Base-by-base conservation (phyloP, 495 filamentous ascomycete species). In the Rusavskia elegans region DNA sequence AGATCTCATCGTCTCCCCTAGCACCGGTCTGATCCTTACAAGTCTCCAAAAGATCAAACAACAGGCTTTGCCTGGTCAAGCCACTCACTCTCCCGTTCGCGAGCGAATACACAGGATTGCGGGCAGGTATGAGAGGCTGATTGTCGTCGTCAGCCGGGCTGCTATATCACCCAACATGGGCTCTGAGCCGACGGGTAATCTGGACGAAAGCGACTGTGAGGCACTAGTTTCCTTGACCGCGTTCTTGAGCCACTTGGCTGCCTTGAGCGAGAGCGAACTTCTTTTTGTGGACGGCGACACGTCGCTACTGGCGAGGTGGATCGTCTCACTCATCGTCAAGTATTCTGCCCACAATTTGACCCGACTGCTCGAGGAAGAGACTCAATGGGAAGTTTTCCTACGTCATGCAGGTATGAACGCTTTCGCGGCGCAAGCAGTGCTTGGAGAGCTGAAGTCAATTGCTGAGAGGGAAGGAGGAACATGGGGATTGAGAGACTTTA, bases 41-140 rank as follows among this genome's bases (percentile, higher is more conserved):
- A 85, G 80, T 1, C 68, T 88, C 6, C 79, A 89, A 55, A 78
- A 80, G 55, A 77, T 85, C 48, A 85, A 83, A 32, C 88, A 95
- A 59, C 73, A 73, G 45, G 64, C 71, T 29, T 68, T 87, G 0
- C 85, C 87, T 0, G 85, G 83, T 1, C 71, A 79, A 46, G 64
- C 50, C 27, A 53, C 59, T 21, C 66, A 67, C 37, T 69, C 68
- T 2, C 68, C 70, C 3, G 67, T 88, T 45, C 71, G 75, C 36
- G 74, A 79, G 45, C 68, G 74, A n/a, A 68, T 93, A 10, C 58
- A 65, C 10, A 64, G 63, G 20, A 67, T 84, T 1, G 65, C 79
- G n/a, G 38, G 56, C 0, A 68, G 82, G 1, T 89, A 90, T 61
- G 84, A 88, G 55, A 67, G 68, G 19, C 63, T 95, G 2, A 65